Base-by-base conservation (phyloP, 495 filamentous ascomycete species). In the Annulohypoxylon maeteangense region DNA sequence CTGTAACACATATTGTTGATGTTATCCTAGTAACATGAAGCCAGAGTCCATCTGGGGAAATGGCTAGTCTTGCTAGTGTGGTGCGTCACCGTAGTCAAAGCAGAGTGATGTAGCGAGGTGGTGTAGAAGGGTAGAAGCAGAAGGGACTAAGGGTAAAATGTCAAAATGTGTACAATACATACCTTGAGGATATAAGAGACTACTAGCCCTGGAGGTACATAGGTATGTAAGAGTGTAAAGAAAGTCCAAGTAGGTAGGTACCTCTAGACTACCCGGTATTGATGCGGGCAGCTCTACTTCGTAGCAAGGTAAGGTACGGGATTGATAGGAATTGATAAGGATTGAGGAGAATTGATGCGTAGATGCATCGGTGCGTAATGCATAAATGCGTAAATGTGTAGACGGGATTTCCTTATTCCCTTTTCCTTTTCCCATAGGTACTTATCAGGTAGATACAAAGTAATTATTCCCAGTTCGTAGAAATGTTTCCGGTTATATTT, bases 1-100 rank as follows among this genome's bases (percentile, higher is more conserved):
- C 53, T 53, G 64, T 48, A 68, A 62, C 48, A 38, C 61, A 73
- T 73, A 20, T 6, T 65, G 44, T 65, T 55, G 65, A 72, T 10
- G 32, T 22, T 50, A 59, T 61, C 45, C 27, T n/a, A 57, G 61
- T 73, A 64, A 53, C 20, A 57, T 51, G 40, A 42, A 42, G 34
- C 48, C 20, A 34, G 65, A 29, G 47, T 25, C 59, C 64, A 62
- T 63, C 53, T 63, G 70, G 48, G 38, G 42, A 51, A 65, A 36
- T 44, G 16, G 27, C 27, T n/a, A 29, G 27, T 29, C n/a, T 18
- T 44, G 12, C 10, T 36, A 11, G 7, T 3, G 27, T 56, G 16
- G 29, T 48, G 55, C 25, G 56, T 53, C 47, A 51, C 47, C 36
- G 53, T 36, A 36, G 32, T 1, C 7, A 1, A 11, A 11, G 10